Evolutionary conservation across 208 protist species (phyloP), one percentile per base, ranked within the genome.

Genomic region (Acanthamoeba healyi): DNA sequence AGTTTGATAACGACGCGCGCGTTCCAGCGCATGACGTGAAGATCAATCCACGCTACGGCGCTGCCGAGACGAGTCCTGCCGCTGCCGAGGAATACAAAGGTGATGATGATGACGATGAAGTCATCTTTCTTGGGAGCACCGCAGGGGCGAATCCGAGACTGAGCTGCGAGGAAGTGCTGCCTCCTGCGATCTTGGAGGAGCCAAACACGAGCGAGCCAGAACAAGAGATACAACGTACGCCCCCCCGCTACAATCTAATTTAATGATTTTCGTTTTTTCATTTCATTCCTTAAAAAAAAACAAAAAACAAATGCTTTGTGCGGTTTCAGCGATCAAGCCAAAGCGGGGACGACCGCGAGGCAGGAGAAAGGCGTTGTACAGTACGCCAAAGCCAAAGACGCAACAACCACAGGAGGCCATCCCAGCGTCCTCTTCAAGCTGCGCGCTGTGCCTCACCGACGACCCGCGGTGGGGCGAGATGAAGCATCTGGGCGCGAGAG

Each of bases 111-210:
- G 38, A 79, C 46, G 70, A 79, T 19, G 70, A 79, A 29, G 70
- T 79, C 6, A 49, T 79, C n/a, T 49, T 46, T 29, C 0, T 79
- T 24, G 70, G 70, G 36, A 46, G 54, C 54, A 26, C 29, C 38
- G 34, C 70, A 9, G 32, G 70, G 24, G 6, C 32, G 36, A 79
- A n/a, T 24, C 29, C 61, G 26, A 36, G 29, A 38, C 5, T 36
- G 61, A 70, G 61, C 61, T 70, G 61, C 32, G 61, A 70, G 61
- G 61, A 70, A 70, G 61, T 38, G 61, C 61, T 36, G 61, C 32
- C 61, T 38, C 61, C 61, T 70, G 61, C 19, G 3, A 36, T 19
- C n/a, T 22, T 0, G 29, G 29, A 70, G 10, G 61, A 61, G 29
- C 54, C 32, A 26, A 32, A 17, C 61, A 70, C 61, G 12, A 70